phyloP scores from a whole-genome alignment of 768 basidiomycete genomes.

The Rhodosporidiobolus sp. region DNA sequence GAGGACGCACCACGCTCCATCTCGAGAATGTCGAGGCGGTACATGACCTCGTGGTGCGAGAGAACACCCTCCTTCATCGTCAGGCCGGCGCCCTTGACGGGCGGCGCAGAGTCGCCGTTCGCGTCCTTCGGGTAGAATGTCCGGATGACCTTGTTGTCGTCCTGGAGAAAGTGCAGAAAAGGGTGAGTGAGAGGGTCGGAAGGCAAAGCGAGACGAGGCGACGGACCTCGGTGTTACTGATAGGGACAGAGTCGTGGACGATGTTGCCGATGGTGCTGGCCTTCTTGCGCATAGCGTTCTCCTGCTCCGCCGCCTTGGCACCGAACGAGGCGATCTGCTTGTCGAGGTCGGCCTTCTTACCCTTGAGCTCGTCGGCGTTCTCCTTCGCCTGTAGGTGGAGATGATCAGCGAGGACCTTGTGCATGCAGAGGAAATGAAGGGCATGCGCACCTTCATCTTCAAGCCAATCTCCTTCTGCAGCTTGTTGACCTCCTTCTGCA shows the following conservation, averaged over 20 bases:
- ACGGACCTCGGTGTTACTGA: conserved; percentile 80
- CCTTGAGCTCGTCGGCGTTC: conserved; percentile 79
- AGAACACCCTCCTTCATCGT: conserved; percentile 65
- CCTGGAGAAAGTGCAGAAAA: conserved; percentile 55
- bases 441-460: conserved; percentile 74
- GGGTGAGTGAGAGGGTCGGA: conserved; percentile 1
- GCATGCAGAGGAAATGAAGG: neutral
- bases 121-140: conserved; percentile 83
- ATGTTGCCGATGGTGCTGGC: conserved; percentile 85
- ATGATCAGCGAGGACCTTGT: no score
- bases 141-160: conserved; percentile 77
- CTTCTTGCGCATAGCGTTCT: conserved; percentile 71
- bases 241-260: conserved; percentile 78
- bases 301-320: conserved; percentile 72
- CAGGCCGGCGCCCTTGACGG: conserved; percentile 32
- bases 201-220: no score
- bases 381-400: conserved; percentile 71
- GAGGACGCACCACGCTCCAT: conserved; percentile 76
- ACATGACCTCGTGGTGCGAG: conserved; percentile 95
- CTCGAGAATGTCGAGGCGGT: conserved; percentile 91
- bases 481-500: conserved; percentile 78
- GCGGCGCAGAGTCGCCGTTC: conserved; percentile 57
- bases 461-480: conserved; percentile 90
- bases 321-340: conserved; percentile 70
- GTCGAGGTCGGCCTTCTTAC: conserved; percentile 79